Evolutionary conservation across 2,329 filamentous ascomycete species (phyloP).

Genomic region (Alternaria brassicicola): DNA sequence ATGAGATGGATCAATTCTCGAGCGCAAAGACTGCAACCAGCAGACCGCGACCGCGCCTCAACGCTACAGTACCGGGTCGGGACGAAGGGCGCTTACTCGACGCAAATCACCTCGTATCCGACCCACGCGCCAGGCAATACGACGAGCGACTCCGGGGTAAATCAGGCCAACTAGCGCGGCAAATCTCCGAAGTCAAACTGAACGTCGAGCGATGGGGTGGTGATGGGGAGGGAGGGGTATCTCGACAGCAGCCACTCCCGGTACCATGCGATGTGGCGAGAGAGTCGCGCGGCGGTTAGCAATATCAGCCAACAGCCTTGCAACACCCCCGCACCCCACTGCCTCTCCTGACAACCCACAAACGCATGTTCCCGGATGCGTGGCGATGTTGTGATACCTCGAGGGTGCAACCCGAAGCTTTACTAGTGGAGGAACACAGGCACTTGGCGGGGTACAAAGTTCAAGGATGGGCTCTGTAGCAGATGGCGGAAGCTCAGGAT

Average conservation of each 20-base stretch:
- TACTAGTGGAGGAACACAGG: constrained; percentile 1
- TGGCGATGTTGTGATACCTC: constrained; percentile 12
- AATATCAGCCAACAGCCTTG: constrained; percentile 21
- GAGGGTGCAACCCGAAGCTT: constrained; percentile 20
- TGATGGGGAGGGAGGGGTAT: neutral
- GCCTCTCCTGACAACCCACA: neutral
- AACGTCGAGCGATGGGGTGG: neutral
- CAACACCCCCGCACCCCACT: constrained; percentile 6
- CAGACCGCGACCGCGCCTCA: constrained; percentile 9
- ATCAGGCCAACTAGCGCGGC: constrained; percentile 23
- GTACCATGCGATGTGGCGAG: constrained; percentile 10
- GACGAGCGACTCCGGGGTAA: constrained; percentile 36
- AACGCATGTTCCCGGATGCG: constrained; percentile 14
- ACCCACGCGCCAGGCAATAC: constrained; percentile 31
- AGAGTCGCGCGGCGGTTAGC: neutral
- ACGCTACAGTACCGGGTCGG: constrained; percentile 10
- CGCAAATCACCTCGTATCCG: constrained; percentile 38
- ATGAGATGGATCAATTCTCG: no score
- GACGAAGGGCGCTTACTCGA: constrained; percentile 27
- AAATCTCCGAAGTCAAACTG: constrained; percentile 14
- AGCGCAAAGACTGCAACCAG: neutral
- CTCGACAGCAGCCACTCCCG: constrained; percentile 2
- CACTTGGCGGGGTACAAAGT: constrained; percentile 12
- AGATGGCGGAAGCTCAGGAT: neutral
- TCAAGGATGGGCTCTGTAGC: neutral